phyloP scores from a whole-genome alignment of 2,329 filamentous ascomycete genomes.

The Teratosphaeria nubilosa region DNA sequence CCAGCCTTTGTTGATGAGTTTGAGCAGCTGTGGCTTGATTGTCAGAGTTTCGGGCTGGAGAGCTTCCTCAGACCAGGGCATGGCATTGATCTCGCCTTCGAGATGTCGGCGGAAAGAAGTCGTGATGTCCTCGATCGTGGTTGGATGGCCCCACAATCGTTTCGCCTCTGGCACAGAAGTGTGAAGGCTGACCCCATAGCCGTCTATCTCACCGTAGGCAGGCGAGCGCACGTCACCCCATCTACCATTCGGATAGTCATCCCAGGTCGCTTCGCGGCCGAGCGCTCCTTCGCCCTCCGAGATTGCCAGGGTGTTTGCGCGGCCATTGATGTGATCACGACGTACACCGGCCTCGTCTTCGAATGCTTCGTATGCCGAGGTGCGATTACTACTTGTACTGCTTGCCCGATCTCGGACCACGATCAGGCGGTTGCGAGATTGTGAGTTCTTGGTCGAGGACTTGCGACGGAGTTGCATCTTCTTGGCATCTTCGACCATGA shows the following conservation, averaged over 20 bases:
- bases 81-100: slow-evolving; percentile 64
- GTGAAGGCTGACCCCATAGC: slow-evolving; percentile 94
- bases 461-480: slow-evolving; percentile 44
- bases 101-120: slow-evolving; percentile 73
- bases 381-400: slow-evolving; percentile 43
- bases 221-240: slow-evolving; percentile 91
- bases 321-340: slow-evolving; percentile 55
- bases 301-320: slow-evolving; percentile 80
- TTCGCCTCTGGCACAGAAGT: slow-evolving; percentile 78
- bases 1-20: slow-evolving; percentile 75
- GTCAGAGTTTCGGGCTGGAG: slow-evolving; percentile 72
- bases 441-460: slow-evolving; percentile 70
- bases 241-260: slow-evolving; percentile 92
- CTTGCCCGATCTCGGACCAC: slow-evolving; percentile 49
- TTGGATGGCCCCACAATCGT: slow-evolving; percentile 74
- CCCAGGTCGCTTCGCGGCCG: slow-evolving; percentile 93
- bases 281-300: slow-evolving; percentile 86
- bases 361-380: slow-evolving; percentile 51
- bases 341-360: slow-evolving; percentile 71
- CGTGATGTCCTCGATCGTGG: slow-evolving; percentile 60
- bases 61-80: slow-evolving; percentile 90
- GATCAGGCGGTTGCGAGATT: slow-evolving; percentile 80
- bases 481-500: slow-evolving; percentile 38
- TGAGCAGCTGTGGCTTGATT: slow-evolving; percentile 66
- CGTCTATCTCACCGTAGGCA: slow-evolving; percentile 92